Percentiles rank a stretch among this genome's conserved stretches.
Conservation (phyloP, 1,284 basidiomycete species). For the Lignosus rhinocerotis region DNA sequence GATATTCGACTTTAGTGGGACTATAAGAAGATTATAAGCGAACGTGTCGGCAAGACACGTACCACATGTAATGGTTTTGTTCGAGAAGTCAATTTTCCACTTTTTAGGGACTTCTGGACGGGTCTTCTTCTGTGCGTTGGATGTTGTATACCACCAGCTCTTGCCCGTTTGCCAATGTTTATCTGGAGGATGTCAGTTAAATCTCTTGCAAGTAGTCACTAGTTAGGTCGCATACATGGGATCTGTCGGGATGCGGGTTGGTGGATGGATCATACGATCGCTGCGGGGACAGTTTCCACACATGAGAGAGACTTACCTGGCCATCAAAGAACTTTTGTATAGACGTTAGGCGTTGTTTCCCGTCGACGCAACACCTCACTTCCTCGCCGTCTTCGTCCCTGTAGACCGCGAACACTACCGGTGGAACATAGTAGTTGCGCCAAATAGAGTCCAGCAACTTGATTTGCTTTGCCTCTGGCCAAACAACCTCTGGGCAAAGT, state of each 20-base stretch:
- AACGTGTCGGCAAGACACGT: background rate
- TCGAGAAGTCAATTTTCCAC: conserved; percentile 49
- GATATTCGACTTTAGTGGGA: conserved; percentile 54
- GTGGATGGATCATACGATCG: background rate
- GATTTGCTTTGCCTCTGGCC: conserved; percentile 68
- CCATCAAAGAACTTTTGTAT: conserved; percentile 74
- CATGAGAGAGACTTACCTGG: conserved; percentile 42
- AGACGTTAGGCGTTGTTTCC: conserved; percentile 74
- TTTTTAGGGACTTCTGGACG: conserved; percentile 49
- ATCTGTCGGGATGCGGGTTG: conserved; percentile 31
- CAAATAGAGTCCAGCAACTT: conserved; percentile 77
- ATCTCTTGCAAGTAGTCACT: background rate
- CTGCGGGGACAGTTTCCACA: background rate
- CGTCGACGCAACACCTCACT: conserved; percentile 69
- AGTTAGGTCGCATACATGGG: conserved; percentile 33
- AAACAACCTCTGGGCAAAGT: conserved; percentile 59
- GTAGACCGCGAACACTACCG: conserved; percentile 67
- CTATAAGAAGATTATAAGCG: background rate
- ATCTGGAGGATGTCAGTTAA: conserved; percentile 36
- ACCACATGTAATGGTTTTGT: conserved; percentile 67
- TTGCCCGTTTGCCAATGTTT: conserved; percentile 54
- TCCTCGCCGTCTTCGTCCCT: conserved; percentile 53
- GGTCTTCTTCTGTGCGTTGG: conserved; percentile 44
- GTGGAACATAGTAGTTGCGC: conserved; percentile 71
- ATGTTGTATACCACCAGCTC: conserved; percentile 56